Evolutionary conservation across 208 protist genomes (phyloP).

Genomic region (Vickermania spadyakhi): DNA sequence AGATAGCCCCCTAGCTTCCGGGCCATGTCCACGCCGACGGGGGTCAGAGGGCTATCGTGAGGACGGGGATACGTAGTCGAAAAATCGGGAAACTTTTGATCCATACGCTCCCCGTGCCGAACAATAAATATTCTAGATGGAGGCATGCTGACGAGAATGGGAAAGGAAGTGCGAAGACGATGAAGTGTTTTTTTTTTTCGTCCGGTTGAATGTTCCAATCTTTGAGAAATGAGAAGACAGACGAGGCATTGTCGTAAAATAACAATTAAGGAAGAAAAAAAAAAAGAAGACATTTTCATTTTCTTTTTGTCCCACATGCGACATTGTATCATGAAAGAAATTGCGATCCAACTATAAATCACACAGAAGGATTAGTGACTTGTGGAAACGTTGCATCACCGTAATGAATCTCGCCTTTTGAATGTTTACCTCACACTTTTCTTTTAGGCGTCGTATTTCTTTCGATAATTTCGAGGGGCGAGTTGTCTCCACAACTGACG

Average conservation of each 20-base stretch:
- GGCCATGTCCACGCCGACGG: not conserved
- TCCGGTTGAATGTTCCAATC: no score
- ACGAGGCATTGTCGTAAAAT: not conserved
- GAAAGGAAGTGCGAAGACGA: no score
- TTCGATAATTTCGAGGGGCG: not conserved
- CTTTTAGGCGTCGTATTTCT: not conserved
- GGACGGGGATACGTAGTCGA: conserved; percentile 1
- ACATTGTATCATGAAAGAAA: no score
- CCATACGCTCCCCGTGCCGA: conserved; percentile 10
- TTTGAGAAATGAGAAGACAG: not conserved
- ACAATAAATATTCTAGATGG: conserved; percentile 9
- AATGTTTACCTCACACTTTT: no score
- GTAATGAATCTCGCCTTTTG: no score
- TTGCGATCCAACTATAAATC: no score
- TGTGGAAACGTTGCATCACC: no score
- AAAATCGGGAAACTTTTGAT: conserved; percentile 8
- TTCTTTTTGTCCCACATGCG: no score
- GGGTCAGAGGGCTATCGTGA: conserved; percentile 9
- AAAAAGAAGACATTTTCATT: not conserved
- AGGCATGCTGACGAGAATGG: not conserved
- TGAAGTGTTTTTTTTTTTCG: no score
- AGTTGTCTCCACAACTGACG: not conserved
- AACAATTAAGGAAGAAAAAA: conserved; percentile 1
- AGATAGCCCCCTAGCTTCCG: conserved; percentile 7
- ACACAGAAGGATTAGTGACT: no score